Evolutionary conservation across 2,329 filamentous ascomycete genomes (phyloP), one percentile per base, ranked within the genome.

Genomic region (Penicillium decumbens): DNA sequence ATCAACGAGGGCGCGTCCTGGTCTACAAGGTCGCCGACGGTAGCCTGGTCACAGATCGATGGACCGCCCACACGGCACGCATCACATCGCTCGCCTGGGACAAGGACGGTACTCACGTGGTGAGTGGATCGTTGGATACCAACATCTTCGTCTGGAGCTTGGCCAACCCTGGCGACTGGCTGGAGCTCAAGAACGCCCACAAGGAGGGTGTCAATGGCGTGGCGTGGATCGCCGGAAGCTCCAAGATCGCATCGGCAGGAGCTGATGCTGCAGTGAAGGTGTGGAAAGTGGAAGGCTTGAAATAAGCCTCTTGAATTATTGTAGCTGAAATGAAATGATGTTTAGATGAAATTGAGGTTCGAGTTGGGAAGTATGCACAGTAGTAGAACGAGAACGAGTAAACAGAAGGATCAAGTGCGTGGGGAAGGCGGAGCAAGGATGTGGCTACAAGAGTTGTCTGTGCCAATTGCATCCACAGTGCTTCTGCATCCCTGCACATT

Each of bases 201-300:
- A 96, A 96, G 74, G 93, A 97, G 65, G 93, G 93, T 8, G 90
- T 97, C 15, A 89, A 87, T 59, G 92, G 88, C 13, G 86, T 97
- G 13, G 80, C 80, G 10, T 98, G 92, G 90, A 78, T 88, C 12
- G 79, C 78, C 25, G 82, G 80, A 7, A 77, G 77, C 50, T 71
- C 71, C 15, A 88, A 81, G 72, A 78, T 97, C 43, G 83, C 88
- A 8, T 95, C 86, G 59, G 82, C 83, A 4, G 93, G 93, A 40
- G 88, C 85, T 9, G 93, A 98, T 78, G 92, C 89, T 29, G 85
- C 88, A 0, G 80, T 98, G 41, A 98, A 97, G 78, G 78, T 92
- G 43, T 98, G 93, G 93, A 79, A 74, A 55, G 80, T 89, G 4
- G 74, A 79, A 46, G 79, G 77, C 0, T 61, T 85, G 62, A 54